Percentiles rank a stretch among this genome's conserved stretches.
Evolutionary conservation across 768 basidiomycete species (phyloP).

Genomic region (Mycena rebaudengoi): DNA sequence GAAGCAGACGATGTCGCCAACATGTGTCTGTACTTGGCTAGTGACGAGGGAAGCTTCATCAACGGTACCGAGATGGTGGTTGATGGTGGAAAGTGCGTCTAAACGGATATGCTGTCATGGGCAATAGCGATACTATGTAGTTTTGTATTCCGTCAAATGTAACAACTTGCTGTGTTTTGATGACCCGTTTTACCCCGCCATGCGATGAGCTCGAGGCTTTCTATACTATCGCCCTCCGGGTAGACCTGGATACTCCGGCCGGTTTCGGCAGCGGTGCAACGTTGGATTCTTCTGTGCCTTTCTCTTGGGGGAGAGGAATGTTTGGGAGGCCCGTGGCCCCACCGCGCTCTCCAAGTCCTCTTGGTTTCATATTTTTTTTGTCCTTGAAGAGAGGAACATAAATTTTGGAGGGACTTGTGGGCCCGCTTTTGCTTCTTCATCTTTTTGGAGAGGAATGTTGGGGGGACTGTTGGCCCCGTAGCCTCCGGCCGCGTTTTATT

Average conservation of each 20-base stretch:
- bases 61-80: conserved; percentile 16
- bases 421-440: not conserved
- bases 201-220: conserved; percentile 11
- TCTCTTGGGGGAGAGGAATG: not conserved
- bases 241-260: conserved; percentile 10
- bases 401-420: no score
- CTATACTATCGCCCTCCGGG: conserved; percentile 10
- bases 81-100: conserved; percentile 16
- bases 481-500: not conserved
- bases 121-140: conserved; percentile 14
- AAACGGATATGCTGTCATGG: conserved; percentile 10
- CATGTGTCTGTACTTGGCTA: conserved; percentile 19
- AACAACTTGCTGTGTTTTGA: not conserved
- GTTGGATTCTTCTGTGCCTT: conserved; percentile 6
- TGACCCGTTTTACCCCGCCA: not conserved
- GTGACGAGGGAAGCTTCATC: conserved; percentile 17
- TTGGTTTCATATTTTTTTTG: no score
- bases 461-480: not conserved
- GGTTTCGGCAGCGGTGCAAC: conserved; percentile 7
- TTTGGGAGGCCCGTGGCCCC: not conserved
- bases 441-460: not conserved
- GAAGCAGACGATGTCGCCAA: conserved; percentile 17
- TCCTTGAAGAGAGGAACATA: no score
- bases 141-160: conserved; percentile 10
- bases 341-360: no score